These are phyloP conservation scores for Komagataella populi DNA, from an alignment of 805 yeast genomes.

Conservation along the genomic window DNA sequence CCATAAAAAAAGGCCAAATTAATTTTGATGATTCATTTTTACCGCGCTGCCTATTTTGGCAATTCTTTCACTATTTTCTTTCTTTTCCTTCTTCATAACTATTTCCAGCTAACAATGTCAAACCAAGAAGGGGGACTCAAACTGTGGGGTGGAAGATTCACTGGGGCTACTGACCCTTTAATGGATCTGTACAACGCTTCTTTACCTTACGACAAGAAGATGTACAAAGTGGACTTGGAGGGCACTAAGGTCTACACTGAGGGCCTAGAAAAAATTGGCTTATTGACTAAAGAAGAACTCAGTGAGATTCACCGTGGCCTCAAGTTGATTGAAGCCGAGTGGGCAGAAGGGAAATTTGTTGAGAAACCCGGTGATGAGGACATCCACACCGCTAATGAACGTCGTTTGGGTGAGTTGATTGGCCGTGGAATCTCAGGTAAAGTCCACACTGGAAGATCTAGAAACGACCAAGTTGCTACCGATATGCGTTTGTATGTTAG, in stretches of 20 bases:
- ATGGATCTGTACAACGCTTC: constrained; percentile 98
- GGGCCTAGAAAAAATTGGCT: constrained; percentile 70
- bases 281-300: constrained; percentile 63
- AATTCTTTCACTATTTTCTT: neutral
- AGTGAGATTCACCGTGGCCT: constrained; percentile 76
- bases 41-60: neutral
- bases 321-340: constrained; percentile 57
- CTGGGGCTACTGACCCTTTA: constrained; percentile 92
- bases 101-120: neutral
- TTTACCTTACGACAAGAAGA: constrained; percentile 85
- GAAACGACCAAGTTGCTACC: constrained; percentile 99
- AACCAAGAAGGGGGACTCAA: constrained; percentile 49
- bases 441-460: constrained; percentile 97
- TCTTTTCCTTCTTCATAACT: neutral
- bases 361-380: constrained; percentile 92
- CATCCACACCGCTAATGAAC: constrained; percentile 96
- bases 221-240: constrained; percentile 88
- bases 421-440: constrained; percentile 93
- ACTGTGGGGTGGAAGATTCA: constrained; percentile 97
- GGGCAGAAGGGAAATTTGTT: constrained; percentile 57
- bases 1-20: neutral
- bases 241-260: constrained; percentile 90
- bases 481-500: constrained; percentile 94
- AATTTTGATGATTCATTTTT: neutral
- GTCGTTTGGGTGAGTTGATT: constrained; percentile 91